phyloP scores from a whole-genome alignment of 2,329 filamentous ascomycete species.

The Daldinia eschscholtzii region DNA sequence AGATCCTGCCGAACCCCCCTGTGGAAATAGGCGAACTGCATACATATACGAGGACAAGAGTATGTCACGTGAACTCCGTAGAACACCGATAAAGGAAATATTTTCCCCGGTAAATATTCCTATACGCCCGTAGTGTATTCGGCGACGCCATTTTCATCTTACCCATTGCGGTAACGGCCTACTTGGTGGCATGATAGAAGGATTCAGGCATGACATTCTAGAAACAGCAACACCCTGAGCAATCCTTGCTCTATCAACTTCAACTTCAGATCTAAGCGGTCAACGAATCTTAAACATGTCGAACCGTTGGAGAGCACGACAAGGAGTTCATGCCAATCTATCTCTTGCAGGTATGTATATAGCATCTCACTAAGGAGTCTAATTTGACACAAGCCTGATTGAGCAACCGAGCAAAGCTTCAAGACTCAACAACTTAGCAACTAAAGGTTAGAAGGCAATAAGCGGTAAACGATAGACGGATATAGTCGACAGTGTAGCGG shows the following conservation, averaged over 20 bases:
- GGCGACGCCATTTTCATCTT: not conserved
- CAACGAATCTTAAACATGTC: not conserved
- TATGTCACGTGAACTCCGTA: not conserved
- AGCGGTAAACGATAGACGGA: not conserved
- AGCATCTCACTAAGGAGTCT: not conserved
- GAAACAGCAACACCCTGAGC: not conserved
- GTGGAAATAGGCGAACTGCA: not conserved
- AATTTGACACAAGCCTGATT: not conserved
- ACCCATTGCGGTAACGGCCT: not conserved
- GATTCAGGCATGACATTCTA: not conserved
- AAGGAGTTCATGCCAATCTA: not conserved
- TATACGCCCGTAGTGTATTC: not conserved
- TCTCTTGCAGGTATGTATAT: not conserved
- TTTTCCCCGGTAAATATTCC: not conserved
- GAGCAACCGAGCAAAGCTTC: not conserved
- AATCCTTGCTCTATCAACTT: conserved; percentile 1
- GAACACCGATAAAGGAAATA: not conserved
- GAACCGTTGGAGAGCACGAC: not conserved
- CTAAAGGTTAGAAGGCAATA: not conserved
- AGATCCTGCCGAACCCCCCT: conserved; percentile 3
- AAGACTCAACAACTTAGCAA: not conserved
- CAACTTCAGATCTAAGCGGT: not conserved
- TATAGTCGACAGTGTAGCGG: not conserved
- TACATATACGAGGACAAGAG: conserved; percentile 5
- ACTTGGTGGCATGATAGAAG: conserved; percentile 1